Evolutionary conservation across 768 basidiomycete genomes (phyloP), one percentile per base, ranked within the genome.

Genomic region (Amanita phalloides): DNA sequence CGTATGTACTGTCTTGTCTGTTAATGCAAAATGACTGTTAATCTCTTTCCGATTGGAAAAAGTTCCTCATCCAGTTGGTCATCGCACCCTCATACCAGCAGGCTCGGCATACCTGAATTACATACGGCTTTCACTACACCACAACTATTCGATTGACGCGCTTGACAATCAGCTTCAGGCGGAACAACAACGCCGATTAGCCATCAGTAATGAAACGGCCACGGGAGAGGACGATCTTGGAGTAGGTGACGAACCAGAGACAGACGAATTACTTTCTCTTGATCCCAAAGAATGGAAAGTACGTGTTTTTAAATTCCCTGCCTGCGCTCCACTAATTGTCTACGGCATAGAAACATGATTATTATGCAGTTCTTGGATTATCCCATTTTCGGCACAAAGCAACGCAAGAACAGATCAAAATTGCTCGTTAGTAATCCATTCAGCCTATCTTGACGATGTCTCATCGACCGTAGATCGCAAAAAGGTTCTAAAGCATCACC

Each of bases 211-310:
- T 17, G 60, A 68, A 36, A 61, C 63, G 44, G 54, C 54, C 5
- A 77, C 59, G n/a, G 66, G 62, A 3, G 87, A 86, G 55, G 88
- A 90, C 60, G 93, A 94, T 71, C 81, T 91, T 10, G 95, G 92
- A 26, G 86, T 98, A 5, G 94, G 93, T 1, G 87, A 91, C 53
- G 96, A 98, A 68, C 74, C 81, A 56, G 95, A 98, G 71, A 66
- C 77, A 17, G 71, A 75, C 3, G 83, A 82, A 21, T 59, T 92
- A 45, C 66, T 92, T 37, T 64, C 71, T 42, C 71, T 83, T n/a
- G 95, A 99, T 71, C 90, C 95, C 5, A 97, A 97, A 68, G 92
- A 95, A 63, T 98, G 96, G 95, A 99, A 98, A 79, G 90, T 88
- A 56, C 38, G 53, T 55, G 39, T 1, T 9, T 52, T n/a, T 8